Conservation (phyloP, 2,329 filamentous ascomycete genomes). For the Fusarium xyrophilum region DNA sequence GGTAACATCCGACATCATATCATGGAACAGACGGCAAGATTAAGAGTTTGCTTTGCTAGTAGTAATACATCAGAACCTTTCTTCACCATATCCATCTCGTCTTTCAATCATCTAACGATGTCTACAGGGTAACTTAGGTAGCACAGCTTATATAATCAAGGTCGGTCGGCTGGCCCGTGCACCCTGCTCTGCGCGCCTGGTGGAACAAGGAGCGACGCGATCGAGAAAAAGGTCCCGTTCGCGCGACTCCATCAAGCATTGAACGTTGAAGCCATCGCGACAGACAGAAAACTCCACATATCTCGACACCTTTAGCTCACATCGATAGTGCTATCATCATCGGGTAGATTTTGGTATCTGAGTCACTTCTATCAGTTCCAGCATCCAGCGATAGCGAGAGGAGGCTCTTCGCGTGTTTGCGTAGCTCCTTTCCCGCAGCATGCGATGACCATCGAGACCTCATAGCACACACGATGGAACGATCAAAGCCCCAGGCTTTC, state of each 20-base stretch:
- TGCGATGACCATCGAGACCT: constrained; percentile 42
- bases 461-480: constrained; percentile 54
- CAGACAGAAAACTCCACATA: constrained; percentile 23
- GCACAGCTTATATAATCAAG: constrained; percentile 30
- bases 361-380: neutral
- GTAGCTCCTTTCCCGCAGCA: constrained; percentile 39
- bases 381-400: constrained; percentile 12
- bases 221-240: constrained; percentile 43
- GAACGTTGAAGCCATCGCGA: constrained; percentile 34
- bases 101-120: neutral
- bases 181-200: constrained; percentile 25
- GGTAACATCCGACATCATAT: no score
- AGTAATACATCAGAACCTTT: neutral
- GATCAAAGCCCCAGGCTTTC: constrained; percentile 77
- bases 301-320: neutral
- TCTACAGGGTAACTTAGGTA: constrained; percentile 29
- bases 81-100: neutral
- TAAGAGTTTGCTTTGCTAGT: neutral
- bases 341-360: neutral
- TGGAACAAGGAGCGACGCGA: constrained; percentile 41
- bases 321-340: neutral
- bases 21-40: neutral
- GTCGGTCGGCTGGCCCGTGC: constrained; percentile 8
- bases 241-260: constrained; percentile 42
- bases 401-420: constrained; percentile 33